Percentiles rank a stretch among this genome's conserved stretches.
Evolutionary conservation across 176 grass and related monocot species (phyloP).

Genomic region (Aegilops bicornis): DNA sequence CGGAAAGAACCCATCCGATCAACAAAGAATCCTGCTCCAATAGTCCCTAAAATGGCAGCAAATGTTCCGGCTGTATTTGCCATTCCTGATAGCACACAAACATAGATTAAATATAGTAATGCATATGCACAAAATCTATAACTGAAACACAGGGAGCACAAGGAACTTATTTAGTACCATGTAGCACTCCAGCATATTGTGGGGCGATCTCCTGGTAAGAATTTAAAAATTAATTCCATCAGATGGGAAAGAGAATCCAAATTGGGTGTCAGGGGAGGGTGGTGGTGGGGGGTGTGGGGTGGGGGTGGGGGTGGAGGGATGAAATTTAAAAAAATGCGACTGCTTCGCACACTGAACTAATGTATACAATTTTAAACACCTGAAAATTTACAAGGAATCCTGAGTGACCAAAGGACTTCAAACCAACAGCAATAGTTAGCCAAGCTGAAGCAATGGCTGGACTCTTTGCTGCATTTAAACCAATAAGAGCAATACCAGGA

Average conservation of each 20-base stretch:
- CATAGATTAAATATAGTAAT: constrained; percentile 14
- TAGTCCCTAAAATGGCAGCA: constrained; percentile 88
- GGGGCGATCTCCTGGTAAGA: constrained; percentile 84
- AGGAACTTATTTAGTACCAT: constrained; percentile 53
- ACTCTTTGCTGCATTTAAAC: constrained; percentile 79
- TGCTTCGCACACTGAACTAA: neutral
- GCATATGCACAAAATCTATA: neutral
- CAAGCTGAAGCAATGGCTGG: constrained; percentile 79
- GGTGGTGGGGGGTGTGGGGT: no score
- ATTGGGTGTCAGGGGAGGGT: neutral
- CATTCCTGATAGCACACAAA: constrained; percentile 61
- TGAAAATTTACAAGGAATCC: constrained; percentile 98
- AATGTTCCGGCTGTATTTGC: constrained; percentile 93
- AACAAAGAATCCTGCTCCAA: constrained; percentile 95
- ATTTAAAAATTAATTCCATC: constrained; percentile 19
- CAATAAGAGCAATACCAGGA: constrained; percentile 79
- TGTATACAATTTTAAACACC: constrained; percentile 40
- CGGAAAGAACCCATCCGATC: constrained; percentile 93
- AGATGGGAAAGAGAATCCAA: constrained; percentile 16
- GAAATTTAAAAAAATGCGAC: neutral
- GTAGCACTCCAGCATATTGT: constrained; percentile 88
- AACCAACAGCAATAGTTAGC: constrained; percentile 86
- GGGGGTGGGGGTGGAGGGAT: no score
- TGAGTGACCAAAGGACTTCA: constrained; percentile 95
- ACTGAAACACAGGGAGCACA: neutral